Conservation (phyloP, 306 rosid genomes). For the Dalbergia cochinchinensis region DNA sequence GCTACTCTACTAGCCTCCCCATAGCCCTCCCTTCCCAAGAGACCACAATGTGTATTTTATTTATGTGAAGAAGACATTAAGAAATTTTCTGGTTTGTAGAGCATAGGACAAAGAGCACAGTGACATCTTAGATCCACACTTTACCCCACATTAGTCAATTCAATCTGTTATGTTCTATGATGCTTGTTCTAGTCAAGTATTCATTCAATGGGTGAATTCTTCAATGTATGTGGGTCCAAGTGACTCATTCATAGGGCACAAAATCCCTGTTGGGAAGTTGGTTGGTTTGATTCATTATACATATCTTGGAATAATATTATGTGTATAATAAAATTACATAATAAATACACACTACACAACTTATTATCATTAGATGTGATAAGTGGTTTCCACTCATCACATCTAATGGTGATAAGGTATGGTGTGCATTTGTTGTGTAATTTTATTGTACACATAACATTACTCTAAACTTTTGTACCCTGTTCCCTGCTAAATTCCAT, state of each 20-base stretch:
- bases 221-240: conserved; percentile 28
- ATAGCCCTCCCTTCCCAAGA: conserved; percentile 17
- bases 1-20: neutral
- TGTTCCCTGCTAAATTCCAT: conserved; percentile 43
- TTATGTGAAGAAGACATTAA: neutral
- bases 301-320: too few relatives aligned
- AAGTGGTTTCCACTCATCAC: too few relatives aligned
- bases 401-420: too few relatives aligned
- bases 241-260: conserved; percentile 15
- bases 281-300: conserved; percentile 6
- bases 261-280: conserved; percentile 36
- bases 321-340: too few relatives aligned
- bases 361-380: too few relatives aligned
- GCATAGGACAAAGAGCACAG: conserved; percentile 17
- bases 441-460: too few relatives aligned
- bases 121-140: neutral
- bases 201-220: neutral
- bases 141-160: neutral
- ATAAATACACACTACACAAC: too few relatives aligned
- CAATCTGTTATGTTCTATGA: neutral
- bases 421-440: too few relatives aligned
- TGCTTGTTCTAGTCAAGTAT: neutral
- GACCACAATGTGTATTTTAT: neutral
- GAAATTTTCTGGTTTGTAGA: conserved; percentile 8
- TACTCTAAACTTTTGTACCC: neutral